Percentiles rank a stretch among this genome's conserved stretches.
Conservation (phyloP, 345 rosid species). For the Syzygium aromaticum region DNA sequence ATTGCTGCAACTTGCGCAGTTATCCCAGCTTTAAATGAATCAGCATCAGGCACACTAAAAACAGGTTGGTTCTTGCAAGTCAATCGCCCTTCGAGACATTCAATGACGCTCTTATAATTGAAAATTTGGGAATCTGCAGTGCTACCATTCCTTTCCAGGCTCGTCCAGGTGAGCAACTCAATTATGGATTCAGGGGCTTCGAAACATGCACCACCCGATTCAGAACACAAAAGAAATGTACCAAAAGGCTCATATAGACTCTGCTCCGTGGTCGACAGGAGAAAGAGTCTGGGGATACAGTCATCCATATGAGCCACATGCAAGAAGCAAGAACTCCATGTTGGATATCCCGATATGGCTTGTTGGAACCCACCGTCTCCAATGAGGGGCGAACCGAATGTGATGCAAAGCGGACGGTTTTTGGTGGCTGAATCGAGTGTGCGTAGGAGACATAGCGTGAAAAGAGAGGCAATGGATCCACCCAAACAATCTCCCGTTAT, state of each 20-base stretch:
- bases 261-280: neutral
- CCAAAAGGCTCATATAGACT: constrained; percentile 43
- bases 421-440: constrained; percentile 1
- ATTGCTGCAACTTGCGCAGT: constrained; percentile 18
- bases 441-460: constrained; percentile 52
- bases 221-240: constrained; percentile 38
- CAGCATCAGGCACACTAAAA: neutral
- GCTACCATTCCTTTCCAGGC: neutral
- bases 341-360: constrained; percentile 17
- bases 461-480: constrained; percentile 68
- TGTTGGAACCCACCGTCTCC: constrained; percentile 31
- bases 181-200: constrained; percentile 37
- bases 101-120: constrained; percentile 8
- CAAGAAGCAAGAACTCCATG: constrained; percentile 48
- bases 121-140: neutral
- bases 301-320: constrained; percentile 35
- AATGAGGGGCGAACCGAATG: constrained; percentile 58
- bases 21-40: constrained; percentile 11
- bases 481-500: constrained; percentile 54
- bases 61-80: constrained; percentile 2
- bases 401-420: constrained; percentile 52
- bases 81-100: constrained; percentile 2
- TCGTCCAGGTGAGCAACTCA: constrained; percentile 10
- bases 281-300: constrained; percentile 16
- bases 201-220: constrained; percentile 23